Conservation (phyloP, 805 yeast species). For the Hanseniaspora jakobsenii region DNA sequence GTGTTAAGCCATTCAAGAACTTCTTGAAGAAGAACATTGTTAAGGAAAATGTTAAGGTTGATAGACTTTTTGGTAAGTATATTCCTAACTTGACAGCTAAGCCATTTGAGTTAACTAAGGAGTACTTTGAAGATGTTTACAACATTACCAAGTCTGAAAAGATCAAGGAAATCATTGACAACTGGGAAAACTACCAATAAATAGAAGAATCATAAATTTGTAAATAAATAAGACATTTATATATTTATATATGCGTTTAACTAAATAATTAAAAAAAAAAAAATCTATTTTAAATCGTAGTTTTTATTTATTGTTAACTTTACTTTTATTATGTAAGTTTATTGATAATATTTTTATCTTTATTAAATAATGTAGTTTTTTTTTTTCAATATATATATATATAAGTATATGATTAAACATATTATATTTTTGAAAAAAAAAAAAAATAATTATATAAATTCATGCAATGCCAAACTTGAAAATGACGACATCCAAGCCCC, state of each 20-base stretch:
- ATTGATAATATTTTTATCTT: neutral
- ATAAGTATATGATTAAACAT: neutral
- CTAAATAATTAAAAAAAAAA: neutral
- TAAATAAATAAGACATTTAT: neutral
- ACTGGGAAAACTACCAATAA: constrained; percentile 77
- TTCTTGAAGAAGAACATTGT: constrained; percentile 93
- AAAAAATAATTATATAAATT: constrained; percentile 16
- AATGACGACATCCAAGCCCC: constrained; percentile 43
- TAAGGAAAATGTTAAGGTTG: constrained; percentile 87
- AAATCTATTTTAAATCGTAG: neutral
- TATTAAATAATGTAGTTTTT: too few species aligned
- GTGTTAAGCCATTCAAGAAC: constrained; percentile 98
- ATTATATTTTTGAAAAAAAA: too few species aligned
- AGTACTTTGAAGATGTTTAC: constrained; percentile 93
- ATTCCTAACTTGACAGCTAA: constrained; percentile 97
- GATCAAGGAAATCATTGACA: constrained; percentile 78
- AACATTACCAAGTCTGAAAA: constrained; percentile 81
- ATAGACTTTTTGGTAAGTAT: constrained; percentile 85
- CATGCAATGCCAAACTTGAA: constrained; percentile 40
- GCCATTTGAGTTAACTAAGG: constrained; percentile 92
- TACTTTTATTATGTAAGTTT: neutral
- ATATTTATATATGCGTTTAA: neutral
- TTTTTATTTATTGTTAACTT: too few species aligned
- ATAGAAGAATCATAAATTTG: constrained; percentile 6
- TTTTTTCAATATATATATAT: constrained; percentile 1